phyloP scores from a whole-genome alignment of 805 yeast genomes.

The Grigorovia transvaalensis region DNA sequence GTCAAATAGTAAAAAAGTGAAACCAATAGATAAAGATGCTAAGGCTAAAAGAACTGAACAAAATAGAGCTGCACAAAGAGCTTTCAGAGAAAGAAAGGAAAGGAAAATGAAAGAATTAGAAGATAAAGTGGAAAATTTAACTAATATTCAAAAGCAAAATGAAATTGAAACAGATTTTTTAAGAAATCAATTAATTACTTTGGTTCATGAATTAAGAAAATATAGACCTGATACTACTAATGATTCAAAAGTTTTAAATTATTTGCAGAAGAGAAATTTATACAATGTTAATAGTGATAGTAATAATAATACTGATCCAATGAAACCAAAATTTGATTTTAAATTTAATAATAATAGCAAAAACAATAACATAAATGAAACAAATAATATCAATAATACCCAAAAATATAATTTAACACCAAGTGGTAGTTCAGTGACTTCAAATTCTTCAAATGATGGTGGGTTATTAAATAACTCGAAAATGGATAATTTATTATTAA shows the following conservation, averaged over 20 bases:
- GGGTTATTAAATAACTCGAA: not conserved
- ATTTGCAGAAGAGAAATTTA: conserved; percentile 11
- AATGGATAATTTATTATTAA: not conserved
- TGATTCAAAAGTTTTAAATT: conserved; percentile 21
- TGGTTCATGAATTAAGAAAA: conserved; percentile 59
- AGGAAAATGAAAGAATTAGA: conserved; percentile 77
- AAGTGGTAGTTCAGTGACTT: not conserved
- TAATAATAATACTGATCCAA: conserved; percentile 1
- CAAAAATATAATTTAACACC: not conserved
- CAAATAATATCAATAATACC: not conserved
- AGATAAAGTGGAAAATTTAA: conserved; percentile 63
- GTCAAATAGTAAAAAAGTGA: conserved; percentile 45
- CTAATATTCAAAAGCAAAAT: conserved; percentile 57
- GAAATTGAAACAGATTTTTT: conserved; percentile 65
- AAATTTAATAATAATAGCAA: conserved; percentile 33
- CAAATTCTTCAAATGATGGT: not conserved
- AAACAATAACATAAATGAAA: not conserved
- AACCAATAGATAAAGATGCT: conserved; percentile 63
- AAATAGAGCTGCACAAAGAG: conserved; percentile 95
- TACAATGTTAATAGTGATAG: not conserved
- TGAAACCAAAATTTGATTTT: conserved; percentile 36
- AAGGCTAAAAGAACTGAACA: conserved; percentile 88
- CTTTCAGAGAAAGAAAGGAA: conserved; percentile 90
- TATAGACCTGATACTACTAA: conserved; percentile 36
- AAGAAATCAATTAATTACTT: conserved; percentile 63